phyloP scores from a whole-genome alignment of 768 basidiomycete genomes.

The Tricholoma bakamatsutake region DNA sequence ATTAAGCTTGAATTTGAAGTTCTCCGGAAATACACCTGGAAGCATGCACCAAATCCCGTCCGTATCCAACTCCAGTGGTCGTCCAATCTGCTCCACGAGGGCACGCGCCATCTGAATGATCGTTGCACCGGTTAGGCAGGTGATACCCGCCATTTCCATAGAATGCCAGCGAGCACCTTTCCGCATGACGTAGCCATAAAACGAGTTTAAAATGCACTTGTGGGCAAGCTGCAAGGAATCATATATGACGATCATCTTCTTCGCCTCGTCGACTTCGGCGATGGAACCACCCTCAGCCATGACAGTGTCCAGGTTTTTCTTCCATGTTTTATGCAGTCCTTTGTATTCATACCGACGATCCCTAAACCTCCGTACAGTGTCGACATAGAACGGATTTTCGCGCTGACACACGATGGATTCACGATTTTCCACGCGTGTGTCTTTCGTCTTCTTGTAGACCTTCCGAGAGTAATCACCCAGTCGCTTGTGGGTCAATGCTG shows the following conservation, averaged over 20 bases:
- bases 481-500: slow-evolving; percentile 89
- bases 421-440: slow-evolving; percentile 90
- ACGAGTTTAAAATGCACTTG: slow-evolving; percentile 99
- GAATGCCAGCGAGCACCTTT: slow-evolving; percentile 99
- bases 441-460: slow-evolving; percentile 98
- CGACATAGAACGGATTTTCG: slow-evolving; percentile 98
- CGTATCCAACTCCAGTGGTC: slow-evolving; percentile 95
- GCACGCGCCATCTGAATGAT: slow-evolving; percentile 99
- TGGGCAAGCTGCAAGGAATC: slow-evolving; percentile 98
- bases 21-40: slow-evolving; percentile 95
- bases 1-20: slow-evolving; percentile 89
- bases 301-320: slow-evolving; percentile 88
- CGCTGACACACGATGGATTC: slow-evolving; percentile 95
- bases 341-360: slow-evolving; percentile 99
- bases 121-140: slow-evolving; percentile 93
- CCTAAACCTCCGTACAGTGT: slow-evolving; percentile 94
- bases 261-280: slow-evolving; percentile 91
- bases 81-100: slow-evolving; percentile 94
- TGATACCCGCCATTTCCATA: slow-evolving; percentile 99
- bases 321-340: slow-evolving; percentile 97
- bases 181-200: slow-evolving; percentile 99
- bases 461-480: slow-evolving; percentile 98
- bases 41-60: slow-evolving; percentile 99
- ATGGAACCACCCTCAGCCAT: slow-evolving; percentile 64
- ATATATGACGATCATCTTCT: slow-evolving; percentile 98